phyloP scores from a whole-genome alignment of 164 flowering plant genomes.

The Magnolia officinalis region DNA sequence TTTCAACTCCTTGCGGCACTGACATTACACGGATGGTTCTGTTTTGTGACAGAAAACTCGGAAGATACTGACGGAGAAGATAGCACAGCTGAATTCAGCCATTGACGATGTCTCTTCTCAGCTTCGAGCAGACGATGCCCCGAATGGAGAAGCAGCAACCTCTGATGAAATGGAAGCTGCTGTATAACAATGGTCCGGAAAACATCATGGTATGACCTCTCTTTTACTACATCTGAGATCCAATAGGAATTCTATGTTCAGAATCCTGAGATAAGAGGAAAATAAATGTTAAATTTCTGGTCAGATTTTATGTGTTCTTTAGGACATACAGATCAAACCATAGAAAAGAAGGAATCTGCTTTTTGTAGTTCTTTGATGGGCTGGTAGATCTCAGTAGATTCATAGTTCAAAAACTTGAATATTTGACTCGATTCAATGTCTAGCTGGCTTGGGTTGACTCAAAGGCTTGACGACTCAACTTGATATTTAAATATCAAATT shows the following conservation, averaged over 20 bases:
- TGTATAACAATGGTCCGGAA: slow-evolving; percentile 18
- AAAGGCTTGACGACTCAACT: too few species aligned
- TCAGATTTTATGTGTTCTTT: too few species aligned
- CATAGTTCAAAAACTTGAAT: too few species aligned
- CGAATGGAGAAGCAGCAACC: slow-evolving; percentile 42
- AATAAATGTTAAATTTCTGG: neutral
- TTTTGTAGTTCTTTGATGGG: too few species aligned
- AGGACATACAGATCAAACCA: too few species aligned
- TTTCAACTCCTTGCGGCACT: neutral
- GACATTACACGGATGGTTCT: neutral
- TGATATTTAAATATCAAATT: too few species aligned
- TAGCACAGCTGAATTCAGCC: slow-evolving; percentile 79
- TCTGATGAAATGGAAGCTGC: slow-evolving; percentile 67
- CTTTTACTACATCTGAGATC: neutral
- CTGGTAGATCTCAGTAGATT: too few species aligned
- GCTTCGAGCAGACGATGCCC: slow-evolving; percentile 52
- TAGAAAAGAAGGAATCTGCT: too few species aligned
- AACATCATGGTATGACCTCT: neutral
- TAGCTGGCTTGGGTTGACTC: too few species aligned
- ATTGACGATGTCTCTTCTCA: slow-evolving; percentile 79
- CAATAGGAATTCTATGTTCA: neutral
- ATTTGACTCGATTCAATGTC: too few species aligned
- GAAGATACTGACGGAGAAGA: slow-evolving; percentile 69
- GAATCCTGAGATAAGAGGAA: neutral
- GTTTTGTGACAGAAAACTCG: slow-evolving; percentile 57